Percentiles rank a stretch among this genome's conserved stretches.
These are phyloP conservation scores for Zygosaccharomyces bisporus DNA, from an alignment of 805 yeast genomes.

Conservation along the genomic window DNA sequence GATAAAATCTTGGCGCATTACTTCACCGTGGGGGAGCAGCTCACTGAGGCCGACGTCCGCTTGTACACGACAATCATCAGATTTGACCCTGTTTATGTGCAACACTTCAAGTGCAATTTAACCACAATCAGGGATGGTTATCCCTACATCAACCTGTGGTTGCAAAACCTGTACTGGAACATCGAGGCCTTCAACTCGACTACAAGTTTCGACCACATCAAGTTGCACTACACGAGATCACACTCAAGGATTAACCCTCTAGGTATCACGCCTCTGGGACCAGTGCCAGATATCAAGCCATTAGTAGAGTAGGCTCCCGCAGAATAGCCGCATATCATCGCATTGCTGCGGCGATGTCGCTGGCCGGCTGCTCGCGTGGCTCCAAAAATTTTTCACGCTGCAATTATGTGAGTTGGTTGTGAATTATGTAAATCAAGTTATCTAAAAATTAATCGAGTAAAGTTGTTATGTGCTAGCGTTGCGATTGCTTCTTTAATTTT, in stretches of 20 bases:
- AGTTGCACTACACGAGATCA: constrained; percentile 83
- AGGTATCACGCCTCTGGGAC: constrained; percentile 85
- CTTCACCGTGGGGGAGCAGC: constrained; percentile 55
- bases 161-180: constrained; percentile 79
- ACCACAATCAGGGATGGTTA: constrained; percentile 74
- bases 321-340: not conserved
- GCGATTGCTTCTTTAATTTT: too few relatives aligned
- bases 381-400: not conserved
- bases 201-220: constrained; percentile 86
- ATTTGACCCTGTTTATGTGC: constrained; percentile 90
- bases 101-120: constrained; percentile 91
- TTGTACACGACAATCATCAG: constrained; percentile 83
- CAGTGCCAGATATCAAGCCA: constrained; percentile 68
- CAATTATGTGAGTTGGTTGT: not conserved
- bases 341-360: not conserved
- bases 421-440: too few relatives aligned
- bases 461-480: too few relatives aligned
- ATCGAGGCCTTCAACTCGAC: constrained; percentile 69
- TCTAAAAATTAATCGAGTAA: too few relatives aligned
- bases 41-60: constrained; percentile 90
- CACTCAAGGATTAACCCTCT: constrained; percentile 77
- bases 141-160: constrained; percentile 77
- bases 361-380: not conserved
- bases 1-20: constrained; percentile 26
- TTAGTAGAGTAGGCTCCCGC: constrained; percentile 18